phyloP scores from a whole-genome alignment of 805 yeast species.

The Metschnikowia noctiluminum region DNA sequence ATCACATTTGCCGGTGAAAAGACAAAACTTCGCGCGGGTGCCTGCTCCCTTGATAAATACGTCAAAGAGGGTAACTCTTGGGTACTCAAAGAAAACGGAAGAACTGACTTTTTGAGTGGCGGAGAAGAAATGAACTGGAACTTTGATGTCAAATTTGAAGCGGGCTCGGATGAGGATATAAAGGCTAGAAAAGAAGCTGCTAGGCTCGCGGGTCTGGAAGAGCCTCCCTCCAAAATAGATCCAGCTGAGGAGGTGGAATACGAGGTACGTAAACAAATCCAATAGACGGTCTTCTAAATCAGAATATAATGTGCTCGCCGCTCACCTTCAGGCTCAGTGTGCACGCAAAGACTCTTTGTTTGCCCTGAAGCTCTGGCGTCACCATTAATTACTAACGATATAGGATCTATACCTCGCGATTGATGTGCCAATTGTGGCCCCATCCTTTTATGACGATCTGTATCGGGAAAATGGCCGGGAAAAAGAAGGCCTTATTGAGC shows the following conservation, averaged over 20 bases:
- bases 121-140: slow-evolving; percentile 97
- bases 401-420: slow-evolving; percentile 24
- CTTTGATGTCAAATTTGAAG: slow-evolving; percentile 71
- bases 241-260: slow-evolving; percentile 5
- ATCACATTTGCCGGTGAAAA: slow-evolving; percentile 36
- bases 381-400: slow-evolving; percentile 11
- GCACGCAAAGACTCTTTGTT: too few species aligned
- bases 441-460: slow-evolving; percentile 17
- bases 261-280: slow-evolving; percentile 18
- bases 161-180: slow-evolving; percentile 87
- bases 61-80: slow-evolving; percentile 39
- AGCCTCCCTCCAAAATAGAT: slow-evolving; percentile 5
- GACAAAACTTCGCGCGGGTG: slow-evolving; percentile 61
- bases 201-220: slow-evolving; percentile 9
- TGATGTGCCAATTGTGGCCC: slow-evolving; percentile 22
- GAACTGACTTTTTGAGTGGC: slow-evolving; percentile 59
- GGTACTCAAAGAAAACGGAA: slow-evolving; percentile 67
- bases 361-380: too few species aligned
- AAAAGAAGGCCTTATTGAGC: slow-evolving; percentile 15
- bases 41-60: slow-evolving; percentile 78
- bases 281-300: slow-evolving; percentile 1
- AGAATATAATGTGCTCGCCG: background rate
- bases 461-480: slow-evolving; percentile 5
- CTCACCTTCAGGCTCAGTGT: background rate
- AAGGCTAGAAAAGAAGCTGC: slow-evolving; percentile 43